Base-by-base conservation (phyloP, 345 rosid genomes). In the Cochlearia excelsa region DNA sequence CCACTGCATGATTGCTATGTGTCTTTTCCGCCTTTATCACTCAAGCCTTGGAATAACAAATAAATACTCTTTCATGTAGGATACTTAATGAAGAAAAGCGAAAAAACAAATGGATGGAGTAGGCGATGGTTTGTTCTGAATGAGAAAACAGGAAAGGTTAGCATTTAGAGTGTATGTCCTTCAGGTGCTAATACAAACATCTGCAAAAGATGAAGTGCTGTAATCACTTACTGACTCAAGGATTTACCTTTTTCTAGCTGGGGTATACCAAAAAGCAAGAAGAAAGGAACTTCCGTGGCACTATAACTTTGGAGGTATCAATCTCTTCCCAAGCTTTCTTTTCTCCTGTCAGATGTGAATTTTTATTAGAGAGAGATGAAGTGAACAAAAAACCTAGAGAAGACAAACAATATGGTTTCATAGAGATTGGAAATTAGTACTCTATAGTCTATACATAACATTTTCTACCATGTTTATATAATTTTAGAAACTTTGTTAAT, bases 191-290 rank as follows among this genome's bases (percentile, higher is more conserved):
- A 37, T 55, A 54, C 43, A 57, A 23, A 54, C 40, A 70, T 57
- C 39, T 57, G 49, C 54, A 43, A n/a, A 43, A 44, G 26, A 48
- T 34, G 34, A 55, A 61, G 27, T 28, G 35, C 44, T 55, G 4
- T 65, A 45, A 30, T 61, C 35, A 57, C 42, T 57, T 30, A 43
- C 54, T 69, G 47, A 43, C 39, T 38, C 47, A 46, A 45, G 47
- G 44, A 7, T 54, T 59, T 39, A 23, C 73, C 75, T 10, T 74
- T 34, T 50, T 71, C 70, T 82, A 93, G 99, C 90, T 93, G 56
- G 97, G 99, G 55, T 94, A 94, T 74, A 90, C 99, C 42, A 87
- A 84, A 77, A 94, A 87, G 78, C 88, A 80, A 79, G 99, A 94
- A 74, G 99, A 94, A 67, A 80, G 84, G 61, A 87, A 82, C 62